phyloP scores from a whole-genome alignment of 179 eudicot species.

The Spinacia oleracea region DNA sequence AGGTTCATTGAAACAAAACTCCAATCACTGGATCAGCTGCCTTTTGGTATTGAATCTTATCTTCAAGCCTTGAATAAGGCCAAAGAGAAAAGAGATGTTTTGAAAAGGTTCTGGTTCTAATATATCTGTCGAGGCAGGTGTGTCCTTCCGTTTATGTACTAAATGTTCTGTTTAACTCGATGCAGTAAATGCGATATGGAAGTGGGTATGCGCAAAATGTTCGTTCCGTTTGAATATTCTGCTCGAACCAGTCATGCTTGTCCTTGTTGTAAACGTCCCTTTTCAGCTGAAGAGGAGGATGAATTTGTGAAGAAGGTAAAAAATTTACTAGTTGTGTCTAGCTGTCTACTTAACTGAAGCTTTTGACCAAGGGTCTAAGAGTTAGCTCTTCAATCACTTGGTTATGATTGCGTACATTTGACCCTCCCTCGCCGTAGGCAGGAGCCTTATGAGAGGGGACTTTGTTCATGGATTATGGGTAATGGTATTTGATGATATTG shows the following conservation, averaged over 20 bases:
- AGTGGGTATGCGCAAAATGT: constrained; percentile 63
- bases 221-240: constrained; percentile 61
- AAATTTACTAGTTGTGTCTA: neutral
- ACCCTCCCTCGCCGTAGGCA: neutral
- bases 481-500: neutral
- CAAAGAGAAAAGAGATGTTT: constrained; percentile 60
- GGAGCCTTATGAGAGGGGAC: neutral
- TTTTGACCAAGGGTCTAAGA: constrained; percentile 1
- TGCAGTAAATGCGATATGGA: constrained; percentile 56
- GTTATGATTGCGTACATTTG: neutral
- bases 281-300: constrained; percentile 90
- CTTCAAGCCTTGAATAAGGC: constrained; percentile 51
- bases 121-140: constrained; percentile 5
- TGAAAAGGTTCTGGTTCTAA: constrained; percentile 55
- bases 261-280: constrained; percentile 91
- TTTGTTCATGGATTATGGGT: neutral
- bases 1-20: constrained; percentile 69
- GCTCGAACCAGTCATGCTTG: constrained; percentile 81
- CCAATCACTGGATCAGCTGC: constrained; percentile 60
- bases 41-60: constrained; percentile 58
- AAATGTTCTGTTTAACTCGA: neutral
- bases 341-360: too few species aligned
- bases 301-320: constrained; percentile 74
- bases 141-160: constrained; percentile 9
- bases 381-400: constrained; percentile 12